A percentile compares a stretch with the other conserved stretches of the same genome.
Conservation (phyloP, 306 rosid genomes). For the Quercus mongolica region DNA sequence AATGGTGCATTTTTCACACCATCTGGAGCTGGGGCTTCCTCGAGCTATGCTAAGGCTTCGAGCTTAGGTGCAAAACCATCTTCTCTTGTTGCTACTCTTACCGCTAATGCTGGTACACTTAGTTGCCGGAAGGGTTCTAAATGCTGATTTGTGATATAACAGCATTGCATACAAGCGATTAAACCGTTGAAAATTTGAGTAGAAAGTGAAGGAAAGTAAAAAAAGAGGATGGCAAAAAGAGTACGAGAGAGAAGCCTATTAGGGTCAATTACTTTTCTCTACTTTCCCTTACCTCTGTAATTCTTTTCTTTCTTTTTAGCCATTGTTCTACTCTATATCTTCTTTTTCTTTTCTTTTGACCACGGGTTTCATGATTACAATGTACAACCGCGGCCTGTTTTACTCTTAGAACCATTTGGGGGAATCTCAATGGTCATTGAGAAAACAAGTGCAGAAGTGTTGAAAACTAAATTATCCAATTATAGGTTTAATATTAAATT, state of each 20-base stretch:
- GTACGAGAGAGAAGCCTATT: neutral
- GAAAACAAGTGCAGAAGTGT: slow-evolving; percentile 79
- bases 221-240: neutral
- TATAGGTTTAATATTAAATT: neutral
- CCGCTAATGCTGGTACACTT: slow-evolving; percentile 67
- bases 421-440: slow-evolving; percentile 41
- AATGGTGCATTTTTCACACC: slow-evolving; percentile 87
- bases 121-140: slow-evolving; percentile 72
- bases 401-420: slow-evolving; percentile 44
- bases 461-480: slow-evolving; percentile 49
- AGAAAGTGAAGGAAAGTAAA: slow-evolving; percentile 12
- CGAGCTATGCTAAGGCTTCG: slow-evolving; percentile 91
- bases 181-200: neutral
- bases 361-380: slow-evolving; percentile 18
- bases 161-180: slow-evolving; percentile 23
- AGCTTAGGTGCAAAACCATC: slow-evolving; percentile 92
- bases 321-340: slow-evolving; percentile 5
- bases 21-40: slow-evolving; percentile 84
- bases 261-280: slow-evolving; percentile 30
- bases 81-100: slow-evolving; percentile 71
- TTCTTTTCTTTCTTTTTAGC: slow-evolving; percentile 15
- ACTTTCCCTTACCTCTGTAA: slow-evolving; percentile 28
- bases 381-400: slow-evolving; percentile 66
- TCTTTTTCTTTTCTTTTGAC: neutral
- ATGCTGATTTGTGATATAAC: slow-evolving; percentile 52